Evolutionary conservation across 1,284 basidiomycete genomes (phyloP), one percentile per base, ranked within the genome.

Genomic region (Testicularia cyperi): DNA sequence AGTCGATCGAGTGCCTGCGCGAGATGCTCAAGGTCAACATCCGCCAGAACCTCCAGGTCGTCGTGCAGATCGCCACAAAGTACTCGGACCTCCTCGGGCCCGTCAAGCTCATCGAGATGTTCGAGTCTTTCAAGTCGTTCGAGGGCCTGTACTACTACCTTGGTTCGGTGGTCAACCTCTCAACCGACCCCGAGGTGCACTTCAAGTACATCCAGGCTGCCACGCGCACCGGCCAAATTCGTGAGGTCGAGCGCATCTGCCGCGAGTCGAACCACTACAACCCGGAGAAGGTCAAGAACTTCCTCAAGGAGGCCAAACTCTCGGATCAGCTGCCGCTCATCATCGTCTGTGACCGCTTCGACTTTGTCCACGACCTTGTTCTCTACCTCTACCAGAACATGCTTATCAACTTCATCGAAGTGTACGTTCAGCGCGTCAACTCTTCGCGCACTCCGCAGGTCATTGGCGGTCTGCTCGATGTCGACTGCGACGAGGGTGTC

Each of bases 121-220:
- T 98, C 65, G 95, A 98, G 79, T 85, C 86, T 40, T 98, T 92
- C 85, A 98, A 97, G 83, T 92, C 85, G 55, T 97, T 92, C 67
- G 95, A 98, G 79, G 90, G 92, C 77, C 84, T 99, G 15, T 99
- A 98, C 82, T 98, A 98, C 80, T 92, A 92, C 78, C 85, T 94
- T 51, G 91, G 95, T 34, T 96, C 94, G 6, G 85, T 99, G 64
- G 95, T 99, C 77, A 99, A 98, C 80, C 83, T 98, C 60, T 90
- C 87, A 77, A 85, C 90, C 77, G 95, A 99, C 78, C 83, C 90
- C 14, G 95, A 99, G 78, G 95, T 99, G 3, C 90, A 97, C 82
- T 98, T 97, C 86, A 98, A 99, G 83, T 98, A 98, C 80, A 97
- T 99, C 73, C 95, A 98, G 77, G 95, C 95, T 24, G 95, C 95